Percentiles rank a stretch among this genome's conserved stretches.
These are phyloP conservation scores for Euphorbia lathyris DNA, from an alignment of 345 rosid genomes.

Conservation along the genomic window DNA sequence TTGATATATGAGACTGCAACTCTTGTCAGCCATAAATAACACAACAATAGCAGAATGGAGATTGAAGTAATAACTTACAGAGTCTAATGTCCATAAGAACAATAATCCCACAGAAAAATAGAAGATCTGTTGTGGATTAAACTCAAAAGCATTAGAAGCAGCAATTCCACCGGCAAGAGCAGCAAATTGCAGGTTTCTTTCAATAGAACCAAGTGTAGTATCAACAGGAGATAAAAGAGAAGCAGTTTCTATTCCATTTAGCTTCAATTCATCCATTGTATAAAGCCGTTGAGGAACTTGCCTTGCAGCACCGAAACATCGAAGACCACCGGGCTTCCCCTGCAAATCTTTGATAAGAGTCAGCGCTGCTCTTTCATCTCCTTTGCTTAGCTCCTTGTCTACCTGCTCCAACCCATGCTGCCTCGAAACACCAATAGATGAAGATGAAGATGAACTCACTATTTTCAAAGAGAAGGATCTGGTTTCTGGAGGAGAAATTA, in stretches of 20 bases:
- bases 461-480: constrained; percentile 19
- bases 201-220: constrained; percentile 69
- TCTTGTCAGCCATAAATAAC: neutral
- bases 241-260: constrained; percentile 68
- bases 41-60: neutral
- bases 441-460: constrained; percentile 54
- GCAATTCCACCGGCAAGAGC: constrained; percentile 58
- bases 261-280: constrained; percentile 74
- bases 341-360: constrained; percentile 62
- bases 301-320: constrained; percentile 74
- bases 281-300: constrained; percentile 94
- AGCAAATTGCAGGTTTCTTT: constrained; percentile 68
- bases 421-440: constrained; percentile 42
- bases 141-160: constrained; percentile 55
- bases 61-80: constrained; percentile 37
- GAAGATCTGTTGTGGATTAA: constrained; percentile 57
- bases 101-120: constrained; percentile 59
- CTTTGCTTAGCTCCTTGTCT: constrained; percentile 64
- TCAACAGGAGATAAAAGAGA: constrained; percentile 82
- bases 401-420: constrained; percentile 52
- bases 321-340: constrained; percentile 74
- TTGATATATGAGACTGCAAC: neutral
- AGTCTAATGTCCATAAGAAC: constrained; percentile 75
- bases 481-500: constrained; percentile 22
- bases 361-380: constrained; percentile 77